Conservation (phyloP, 805 yeast species). For the Priceomyces haplophilus region DNA sequence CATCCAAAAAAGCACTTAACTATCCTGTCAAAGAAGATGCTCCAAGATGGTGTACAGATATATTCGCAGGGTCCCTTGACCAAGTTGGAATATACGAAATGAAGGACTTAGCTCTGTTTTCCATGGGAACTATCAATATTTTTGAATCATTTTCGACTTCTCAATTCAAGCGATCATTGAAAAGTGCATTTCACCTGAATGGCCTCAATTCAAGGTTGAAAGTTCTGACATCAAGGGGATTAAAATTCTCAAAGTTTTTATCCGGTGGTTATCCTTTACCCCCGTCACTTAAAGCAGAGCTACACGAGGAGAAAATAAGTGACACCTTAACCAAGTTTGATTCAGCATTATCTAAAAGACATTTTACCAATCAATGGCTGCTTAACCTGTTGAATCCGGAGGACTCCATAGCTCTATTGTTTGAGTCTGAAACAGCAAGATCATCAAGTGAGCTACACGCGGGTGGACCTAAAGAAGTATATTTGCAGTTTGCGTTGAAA, state of each 20-base stretch:
- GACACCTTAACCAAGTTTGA: conserved; percentile 32
- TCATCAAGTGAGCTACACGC: conserved; percentile 17
- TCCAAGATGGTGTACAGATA: conserved; percentile 29
- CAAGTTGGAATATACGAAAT: conserved; percentile 45
- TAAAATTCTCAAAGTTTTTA: conserved; percentile 31
- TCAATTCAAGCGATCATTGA: conserved; percentile 20
- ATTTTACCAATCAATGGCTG: conserved; percentile 39
- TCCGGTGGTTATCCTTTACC: conserved; percentile 34
- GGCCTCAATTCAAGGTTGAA: conserved; percentile 16
- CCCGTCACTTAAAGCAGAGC: conserved; percentile 22
- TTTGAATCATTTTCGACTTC: conserved; percentile 26
- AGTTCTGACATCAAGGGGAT: conserved; percentile 27
- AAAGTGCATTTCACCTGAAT: conserved; percentile 6
- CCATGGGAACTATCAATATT: conserved; percentile 33
- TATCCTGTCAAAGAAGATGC: conserved; percentile 12
- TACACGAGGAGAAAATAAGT: conserved; percentile 30
- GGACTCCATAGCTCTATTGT: conserved; percentile 28
- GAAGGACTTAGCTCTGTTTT: conserved; percentile 28
- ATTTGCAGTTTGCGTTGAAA: conserved; percentile 31
- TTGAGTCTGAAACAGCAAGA: conserved; percentile 30
- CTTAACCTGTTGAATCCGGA: conserved; percentile 19
- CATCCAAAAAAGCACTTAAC: conserved; percentile 23
- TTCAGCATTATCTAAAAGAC: conserved; percentile 25
- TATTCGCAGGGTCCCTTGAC: conserved; percentile 38
- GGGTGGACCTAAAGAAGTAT: conserved; percentile 20